Evolutionary conservation across 169 alveolate species (phyloP).

Genomic region (Cryptosporidium muris): DNA sequence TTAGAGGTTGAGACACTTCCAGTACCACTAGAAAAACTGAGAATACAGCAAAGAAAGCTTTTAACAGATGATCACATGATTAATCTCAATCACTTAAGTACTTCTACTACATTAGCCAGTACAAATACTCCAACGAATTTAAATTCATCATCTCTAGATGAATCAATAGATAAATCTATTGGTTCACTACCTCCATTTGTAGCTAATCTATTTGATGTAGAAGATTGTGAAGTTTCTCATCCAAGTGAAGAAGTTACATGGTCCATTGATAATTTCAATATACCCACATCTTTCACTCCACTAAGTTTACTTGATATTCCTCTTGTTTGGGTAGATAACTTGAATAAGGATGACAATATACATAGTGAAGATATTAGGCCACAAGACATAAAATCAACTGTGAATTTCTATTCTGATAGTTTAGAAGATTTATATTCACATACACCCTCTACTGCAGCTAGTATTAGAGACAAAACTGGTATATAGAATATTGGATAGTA

Average conservation of each 20-base stretch:
- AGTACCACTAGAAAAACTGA: conserved; percentile 10
- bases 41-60: conserved; percentile 1
- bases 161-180: background rate
- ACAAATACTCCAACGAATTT: background rate
- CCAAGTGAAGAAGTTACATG: background rate
- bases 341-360: conserved; percentile 2
- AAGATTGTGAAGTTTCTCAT: background rate
- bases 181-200: conserved; percentile 43
- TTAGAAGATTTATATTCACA: conserved; percentile 60
- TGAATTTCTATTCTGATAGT: conserved; percentile 39
- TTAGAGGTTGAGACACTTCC: conserved; percentile 67
- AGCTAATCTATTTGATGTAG: conserved; percentile 18
- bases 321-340: conserved; percentile 32
- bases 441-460: conserved; percentile 68
- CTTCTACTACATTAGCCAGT: conserved; percentile 14
- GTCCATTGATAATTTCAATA: background rate
- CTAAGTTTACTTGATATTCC: conserved; percentile 61
- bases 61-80: conserved; percentile 2
- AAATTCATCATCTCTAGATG: background rate
- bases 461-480: conserved; percentile 46
- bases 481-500: conserved; percentile 32
- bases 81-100: conserved; percentile 10
- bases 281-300: conserved; percentile 20
- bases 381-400: conserved; percentile 6
- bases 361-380: conserved; percentile 15